Evolutionary conservation across 202 grass and related monocot genomes (phyloP).

Genomic region (Panicum virgatum): DNA sequence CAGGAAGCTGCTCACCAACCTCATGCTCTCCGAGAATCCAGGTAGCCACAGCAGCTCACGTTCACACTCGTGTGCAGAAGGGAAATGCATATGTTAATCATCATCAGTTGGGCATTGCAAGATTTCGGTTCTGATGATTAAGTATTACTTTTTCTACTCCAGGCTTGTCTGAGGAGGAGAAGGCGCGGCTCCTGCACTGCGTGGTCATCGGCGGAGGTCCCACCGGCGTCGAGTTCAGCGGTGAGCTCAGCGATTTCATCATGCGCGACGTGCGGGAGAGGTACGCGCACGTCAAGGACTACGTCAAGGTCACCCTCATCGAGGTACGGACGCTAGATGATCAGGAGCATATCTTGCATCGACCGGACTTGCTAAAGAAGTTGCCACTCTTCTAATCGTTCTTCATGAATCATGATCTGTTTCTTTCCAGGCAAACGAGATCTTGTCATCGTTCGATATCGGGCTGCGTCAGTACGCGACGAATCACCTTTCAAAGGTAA

Average conservation of each 20-base stretch:
- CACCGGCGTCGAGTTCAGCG: slow-evolving; percentile 93
- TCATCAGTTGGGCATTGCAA: not conserved
- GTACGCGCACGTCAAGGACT: slow-evolving; percentile 80
- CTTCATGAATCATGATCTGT: not conserved
- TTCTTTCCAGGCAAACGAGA: slow-evolving; percentile 72
- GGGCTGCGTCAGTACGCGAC: slow-evolving; percentile 75
- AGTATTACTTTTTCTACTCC: not conserved
- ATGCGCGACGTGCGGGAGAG: slow-evolving; percentile 67
- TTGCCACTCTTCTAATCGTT: not conserved
- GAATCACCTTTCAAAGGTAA: slow-evolving; percentile 81
- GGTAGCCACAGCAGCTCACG: slow-evolving; percentile 36
- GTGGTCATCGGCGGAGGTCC: slow-evolving; percentile 88
- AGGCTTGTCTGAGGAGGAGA: slow-evolving; percentile 80
- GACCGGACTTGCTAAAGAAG: not conserved
- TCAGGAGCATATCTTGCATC: not conserved
- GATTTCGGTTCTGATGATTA: not conserved
- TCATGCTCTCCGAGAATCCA: slow-evolving; percentile 93
- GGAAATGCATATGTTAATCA: not conserved
- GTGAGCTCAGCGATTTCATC: slow-evolving; percentile 97
- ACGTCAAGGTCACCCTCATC: slow-evolving; percentile 88
- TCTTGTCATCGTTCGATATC: slow-evolving; percentile 76
- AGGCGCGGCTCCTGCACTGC: slow-evolving; percentile 74
- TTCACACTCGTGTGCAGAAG: not conserved
- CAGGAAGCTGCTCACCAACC: slow-evolving; percentile 77
- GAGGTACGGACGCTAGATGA: slow-evolving; percentile 47